Evolutionary conservation across 2,329 filamentous ascomycete genomes (phyloP).

Genomic region (Diaporthe citriasiana): DNA sequence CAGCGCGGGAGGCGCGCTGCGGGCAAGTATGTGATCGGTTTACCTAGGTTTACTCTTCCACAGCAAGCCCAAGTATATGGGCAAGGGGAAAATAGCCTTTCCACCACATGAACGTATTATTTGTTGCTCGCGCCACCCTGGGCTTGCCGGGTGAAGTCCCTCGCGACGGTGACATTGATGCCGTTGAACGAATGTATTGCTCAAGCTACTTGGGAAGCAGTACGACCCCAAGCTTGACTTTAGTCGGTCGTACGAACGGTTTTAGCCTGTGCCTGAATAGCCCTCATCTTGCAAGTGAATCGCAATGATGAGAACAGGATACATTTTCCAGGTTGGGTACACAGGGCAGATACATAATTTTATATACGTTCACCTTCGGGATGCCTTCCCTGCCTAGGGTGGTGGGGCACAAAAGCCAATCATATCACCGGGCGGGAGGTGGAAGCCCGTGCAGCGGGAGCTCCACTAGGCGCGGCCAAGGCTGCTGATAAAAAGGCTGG

Average conservation of each 20-base stretch:
- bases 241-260: background rate
- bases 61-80: background rate
- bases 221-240: background rate
- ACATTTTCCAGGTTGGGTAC: background rate
- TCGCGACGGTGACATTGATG: background rate
- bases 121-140: background rate
- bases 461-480: conserved; percentile 3
- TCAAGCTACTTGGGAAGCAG: background rate
- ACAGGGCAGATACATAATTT: background rate
- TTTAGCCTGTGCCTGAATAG: too few relatives aligned
- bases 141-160: background rate
- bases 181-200: background rate
- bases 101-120: too few relatives aligned
- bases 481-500: conserved; percentile 18
- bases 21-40: background rate
- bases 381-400: background rate
- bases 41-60: background rate
- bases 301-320: background rate
- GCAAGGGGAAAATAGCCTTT: too few relatives aligned
- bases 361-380: background rate
- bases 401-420: background rate
- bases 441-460: background rate
- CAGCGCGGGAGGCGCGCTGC: too few relatives aligned
- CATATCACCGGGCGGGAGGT: background rate
- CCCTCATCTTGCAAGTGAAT: background rate